Conservation (phyloP, 495 filamentous ascomycete species). For the Apodospora peruviana region DNA sequence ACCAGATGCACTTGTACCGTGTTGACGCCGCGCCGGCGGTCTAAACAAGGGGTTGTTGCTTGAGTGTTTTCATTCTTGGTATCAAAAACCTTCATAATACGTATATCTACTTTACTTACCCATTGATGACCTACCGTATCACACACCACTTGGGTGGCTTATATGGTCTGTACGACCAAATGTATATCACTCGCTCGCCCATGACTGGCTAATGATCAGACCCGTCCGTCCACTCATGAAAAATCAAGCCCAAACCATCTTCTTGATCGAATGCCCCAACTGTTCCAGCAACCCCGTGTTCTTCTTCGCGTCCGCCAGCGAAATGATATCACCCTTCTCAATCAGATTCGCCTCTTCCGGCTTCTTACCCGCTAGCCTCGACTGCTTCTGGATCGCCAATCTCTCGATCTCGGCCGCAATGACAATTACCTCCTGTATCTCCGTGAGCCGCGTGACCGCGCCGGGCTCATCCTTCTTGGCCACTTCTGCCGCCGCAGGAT, state of each 20-base stretch:
- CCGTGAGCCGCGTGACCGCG: slow-evolving; percentile 45
- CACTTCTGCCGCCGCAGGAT: slow-evolving; percentile 27
- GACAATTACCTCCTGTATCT: slow-evolving; percentile 61
- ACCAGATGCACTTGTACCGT: slow-evolving; percentile 78
- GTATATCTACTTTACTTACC: too few species aligned
- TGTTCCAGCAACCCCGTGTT: slow-evolving; percentile 83
- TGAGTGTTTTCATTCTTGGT: too few species aligned
- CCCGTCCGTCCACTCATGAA: too few species aligned
- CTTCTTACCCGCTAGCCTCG: slow-evolving; percentile 25
- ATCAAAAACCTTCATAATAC: too few species aligned
- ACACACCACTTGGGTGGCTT: too few species aligned
- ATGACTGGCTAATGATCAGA: too few species aligned
- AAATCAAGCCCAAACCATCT: slow-evolving; percentile 85
- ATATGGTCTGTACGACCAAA: too few species aligned
- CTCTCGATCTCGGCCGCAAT: slow-evolving; percentile 61
- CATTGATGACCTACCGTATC: too few species aligned
- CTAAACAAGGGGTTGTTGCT: too few species aligned
- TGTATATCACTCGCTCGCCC: too few species aligned
- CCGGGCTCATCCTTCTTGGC: slow-evolving; percentile 18
- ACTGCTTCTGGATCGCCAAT: slow-evolving; percentile 32
- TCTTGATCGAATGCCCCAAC: slow-evolving; percentile 80
- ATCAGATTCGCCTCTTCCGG: slow-evolving; percentile 39
- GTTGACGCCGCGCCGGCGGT: slow-evolving; percentile 13
- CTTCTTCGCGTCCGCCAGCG: slow-evolving; percentile 75
- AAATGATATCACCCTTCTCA: slow-evolving; percentile 73